Evolutionary conservation across 106 monocot species (phyloP).

Genomic region (Agapanthus africanus): DNA sequence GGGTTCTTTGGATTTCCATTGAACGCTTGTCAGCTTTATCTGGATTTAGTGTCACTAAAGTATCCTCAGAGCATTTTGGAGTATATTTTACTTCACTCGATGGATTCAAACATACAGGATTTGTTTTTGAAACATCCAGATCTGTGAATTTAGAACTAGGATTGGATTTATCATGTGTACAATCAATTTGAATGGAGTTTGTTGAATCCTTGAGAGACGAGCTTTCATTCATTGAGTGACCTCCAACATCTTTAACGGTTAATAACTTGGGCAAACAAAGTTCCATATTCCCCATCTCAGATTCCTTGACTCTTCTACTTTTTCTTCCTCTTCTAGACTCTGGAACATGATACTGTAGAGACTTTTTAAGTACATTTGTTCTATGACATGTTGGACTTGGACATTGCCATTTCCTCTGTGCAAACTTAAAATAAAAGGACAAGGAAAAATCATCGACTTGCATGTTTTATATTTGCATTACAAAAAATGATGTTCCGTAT

Average conservation of each 20-base stretch:
- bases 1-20: constrained; percentile 8
- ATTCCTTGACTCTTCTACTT: not conserved
- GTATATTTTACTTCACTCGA: constrained; percentile 5
- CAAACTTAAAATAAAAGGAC: not conserved
- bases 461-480: not conserved
- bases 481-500: not conserved
- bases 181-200: not conserved
- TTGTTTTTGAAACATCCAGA: no score
- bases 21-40: constrained; percentile 7
- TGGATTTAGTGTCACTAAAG: not conserved
- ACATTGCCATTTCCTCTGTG: constrained; percentile 2
- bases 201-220: not conserved
- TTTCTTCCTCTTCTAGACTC: not conserved
- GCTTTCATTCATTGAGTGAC: not conserved
- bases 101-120: constrained; percentile 2
- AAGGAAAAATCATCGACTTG: not conserved
- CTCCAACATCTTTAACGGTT: not conserved
- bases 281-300: not conserved
- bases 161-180: constrained; percentile 1
- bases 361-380: not conserved
- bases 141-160: constrained; percentile 1
- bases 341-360: not conserved
- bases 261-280: not conserved
- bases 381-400: constrained; percentile 7
- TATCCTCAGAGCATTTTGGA: constrained; percentile 8